A percentile compares a stretch with the other conserved stretches of the same genome.
These are phyloP conservation scores for Podospora bellae-mahoneyi DNA, from an alignment of 495 filamentous ascomycete species.

Conservation along the genomic window DNA sequence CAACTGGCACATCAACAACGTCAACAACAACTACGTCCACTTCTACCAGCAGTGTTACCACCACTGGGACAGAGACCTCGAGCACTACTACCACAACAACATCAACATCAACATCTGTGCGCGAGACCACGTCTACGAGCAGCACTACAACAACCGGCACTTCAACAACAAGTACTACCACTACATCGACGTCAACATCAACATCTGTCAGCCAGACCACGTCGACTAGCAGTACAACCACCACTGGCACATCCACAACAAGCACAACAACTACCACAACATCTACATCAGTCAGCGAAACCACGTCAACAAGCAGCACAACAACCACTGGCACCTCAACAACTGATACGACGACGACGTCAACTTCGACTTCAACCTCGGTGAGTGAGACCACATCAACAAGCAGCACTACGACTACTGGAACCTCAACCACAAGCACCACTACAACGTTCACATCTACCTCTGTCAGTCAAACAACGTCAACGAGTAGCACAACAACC, in stretches of 20 bases:
- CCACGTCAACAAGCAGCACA: not conserved
- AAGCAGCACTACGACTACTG: not conserved
- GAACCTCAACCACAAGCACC: not conserved
- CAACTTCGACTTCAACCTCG: not conserved
- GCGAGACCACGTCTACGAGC: not conserved
- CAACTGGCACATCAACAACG: not conserved
- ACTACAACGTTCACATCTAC: not conserved
- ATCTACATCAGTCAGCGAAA: not conserved
- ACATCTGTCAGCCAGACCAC: too few relatives aligned
- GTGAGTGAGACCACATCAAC: not conserved
- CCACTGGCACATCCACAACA: not conserved
- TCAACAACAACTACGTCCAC: not conserved
- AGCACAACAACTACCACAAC: not conserved
- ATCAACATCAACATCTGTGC: not conserved
- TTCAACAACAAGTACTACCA: not conserved
- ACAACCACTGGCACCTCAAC: not conserved
- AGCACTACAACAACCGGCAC: slow-evolving; percentile 1
- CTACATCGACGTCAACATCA: not conserved
- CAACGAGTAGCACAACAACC: slow-evolving; percentile 1
- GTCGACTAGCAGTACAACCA: too few relatives aligned
- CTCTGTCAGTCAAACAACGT: not conserved
- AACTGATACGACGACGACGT: not conserved
- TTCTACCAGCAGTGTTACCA: too few relatives aligned
- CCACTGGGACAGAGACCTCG: not conserved
- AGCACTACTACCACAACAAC: not conserved